Base-by-base conservation (phyloP, 306 rosid genomes). In the Mimosa pudica region DNA sequence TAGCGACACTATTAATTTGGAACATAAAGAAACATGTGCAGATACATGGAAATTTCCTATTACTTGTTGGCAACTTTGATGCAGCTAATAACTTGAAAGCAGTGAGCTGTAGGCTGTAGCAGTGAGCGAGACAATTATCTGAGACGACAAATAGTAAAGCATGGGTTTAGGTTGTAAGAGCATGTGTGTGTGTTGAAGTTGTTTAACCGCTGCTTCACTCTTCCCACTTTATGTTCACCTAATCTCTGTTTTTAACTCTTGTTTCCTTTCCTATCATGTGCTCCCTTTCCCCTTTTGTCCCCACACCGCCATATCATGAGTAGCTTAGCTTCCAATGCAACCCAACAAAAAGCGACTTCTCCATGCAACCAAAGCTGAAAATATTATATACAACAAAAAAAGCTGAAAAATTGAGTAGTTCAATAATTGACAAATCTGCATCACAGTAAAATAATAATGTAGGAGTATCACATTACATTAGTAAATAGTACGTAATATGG, bases 341-440 rank as follows among this genome's bases (percentile, higher is more conserved):
- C 74, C 76, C 4, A 60, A 24, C 35, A 20, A 7, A 57, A 7
- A 18, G 11, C 20, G 63, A 20, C 33, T 18, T 18, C 63, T 86
- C 61, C 70, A 85, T 61, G 71, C 24, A 82, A 82, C 74, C 86
- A 82, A 60, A 9, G 62, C 71, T n/a, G 42, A 38, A 74, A 24
- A 24, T 24, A 24, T 24, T 24, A 24, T 24, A 24, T 24, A 24
- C 30, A 24, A 24, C 30, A 24, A 24, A 24, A 24, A 24, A 24
- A 24, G 30, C 30, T 24, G 30, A 24, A 24, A 32, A 79, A 8
- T n/a, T 57, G 2, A 3, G 45, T 64, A 35, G 10, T 13, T 64
- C 42, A 33, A 14, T 10, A 64, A 64, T 17, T 2, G 47, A 38
- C 10, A n/a, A 17, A 44, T 69, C 54, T 4, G 14, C 72, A 76